These are phyloP conservation scores for Mycena vitilis DNA, from an alignment of 768 basidiomycete genomes.

Conservation along the genomic window DNA sequence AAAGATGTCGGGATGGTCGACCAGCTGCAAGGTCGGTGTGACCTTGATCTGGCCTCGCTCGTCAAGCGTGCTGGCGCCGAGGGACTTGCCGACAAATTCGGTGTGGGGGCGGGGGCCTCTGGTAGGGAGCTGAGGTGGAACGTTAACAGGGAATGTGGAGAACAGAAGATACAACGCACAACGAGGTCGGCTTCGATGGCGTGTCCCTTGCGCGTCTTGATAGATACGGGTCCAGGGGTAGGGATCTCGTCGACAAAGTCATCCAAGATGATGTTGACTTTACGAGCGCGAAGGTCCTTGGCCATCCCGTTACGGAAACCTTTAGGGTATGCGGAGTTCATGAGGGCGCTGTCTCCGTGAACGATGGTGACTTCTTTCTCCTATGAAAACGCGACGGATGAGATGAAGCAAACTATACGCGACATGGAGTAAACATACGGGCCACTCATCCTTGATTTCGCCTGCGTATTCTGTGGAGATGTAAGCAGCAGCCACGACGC, in stretches of 20 bases:
- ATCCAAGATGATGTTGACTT: conserved; percentile 62
- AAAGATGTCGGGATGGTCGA: conserved; percentile 60
- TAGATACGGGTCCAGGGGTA: conserved; percentile 47
- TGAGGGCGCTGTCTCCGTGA: conserved; percentile 62
- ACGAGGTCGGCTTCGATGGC: conserved; percentile 66
- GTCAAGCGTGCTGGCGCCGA: conserved; percentile 49
- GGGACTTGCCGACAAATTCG: conserved; percentile 56
- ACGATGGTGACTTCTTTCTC: conserved; percentile 69
- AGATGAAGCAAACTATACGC: background rate
- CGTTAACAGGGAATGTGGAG: background rate
- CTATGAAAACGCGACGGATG: conserved; percentile 35
- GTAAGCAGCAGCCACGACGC: conserved; percentile 27
- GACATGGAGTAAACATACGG: conserved; percentile 43
- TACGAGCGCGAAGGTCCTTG: conserved; percentile 53
- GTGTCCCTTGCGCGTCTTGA: conserved; percentile 65
- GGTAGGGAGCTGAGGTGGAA: conserved; percentile 45
- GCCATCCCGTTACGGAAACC: conserved; percentile 63
- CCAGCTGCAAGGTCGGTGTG: conserved; percentile 62
- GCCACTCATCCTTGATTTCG: conserved; percentile 55
- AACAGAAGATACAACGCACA: conserved; percentile 50
- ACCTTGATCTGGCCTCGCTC: conserved; percentile 56
- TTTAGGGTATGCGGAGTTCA: conserved; percentile 67
- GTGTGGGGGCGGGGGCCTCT: conserved; percentile 64
- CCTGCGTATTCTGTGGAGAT: conserved; percentile 50
- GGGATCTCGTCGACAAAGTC: conserved; percentile 64